phyloP scores from a whole-genome alignment of 176 grass and related monocot species.

The Oryza australiensis region DNA sequence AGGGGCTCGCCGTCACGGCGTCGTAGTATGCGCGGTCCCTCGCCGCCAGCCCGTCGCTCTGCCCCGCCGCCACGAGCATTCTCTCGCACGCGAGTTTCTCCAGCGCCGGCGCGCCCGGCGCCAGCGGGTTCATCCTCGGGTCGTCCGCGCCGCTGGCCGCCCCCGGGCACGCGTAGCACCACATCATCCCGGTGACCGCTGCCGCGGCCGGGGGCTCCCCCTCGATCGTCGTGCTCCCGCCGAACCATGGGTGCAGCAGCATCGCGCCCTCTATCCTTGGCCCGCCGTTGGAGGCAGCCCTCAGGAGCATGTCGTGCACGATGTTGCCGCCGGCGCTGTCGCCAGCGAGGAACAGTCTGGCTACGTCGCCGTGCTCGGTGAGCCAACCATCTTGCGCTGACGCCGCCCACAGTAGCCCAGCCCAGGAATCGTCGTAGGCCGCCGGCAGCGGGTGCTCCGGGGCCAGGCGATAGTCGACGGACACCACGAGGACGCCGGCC shows the following conservation, averaged over 20 bases:
- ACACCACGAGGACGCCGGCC: constrained; percentile 42
- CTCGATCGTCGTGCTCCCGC: constrained; percentile 22
- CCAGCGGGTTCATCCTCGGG: constrained; percentile 45
- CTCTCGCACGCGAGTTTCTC: constrained; percentile 32
- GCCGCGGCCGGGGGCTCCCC: constrained; percentile 8
- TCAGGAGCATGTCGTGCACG: constrained; percentile 50
- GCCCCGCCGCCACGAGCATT: constrained; percentile 39
- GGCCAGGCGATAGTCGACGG: constrained; percentile 51
- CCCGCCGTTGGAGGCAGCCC: not conserved
- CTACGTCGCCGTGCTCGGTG: constrained; percentile 40
- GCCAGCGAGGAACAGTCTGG: constrained; percentile 55
- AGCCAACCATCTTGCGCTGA: constrained; percentile 51
- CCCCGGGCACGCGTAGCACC: constrained; percentile 42
- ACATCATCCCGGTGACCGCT: constrained; percentile 16
- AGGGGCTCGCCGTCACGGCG: not conserved
- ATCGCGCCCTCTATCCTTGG: constrained; percentile 40
- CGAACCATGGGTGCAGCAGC: constrained; percentile 55
- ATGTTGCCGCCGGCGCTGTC: constrained; percentile 77
- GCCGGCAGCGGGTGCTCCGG: constrained; percentile 61
- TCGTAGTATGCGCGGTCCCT: constrained; percentile 29
- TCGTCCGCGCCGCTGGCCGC: constrained; percentile 43
- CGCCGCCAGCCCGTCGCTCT: constrained; percentile 29
- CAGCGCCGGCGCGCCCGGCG: constrained; percentile 26
- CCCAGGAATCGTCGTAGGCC: constrained; percentile 52
- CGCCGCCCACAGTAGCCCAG: constrained; percentile 49